Percentiles rank a stretch among this genome's conserved stretches.
Conservation (phyloP, 164 flowering plant species). For the Piper longum region DNA sequence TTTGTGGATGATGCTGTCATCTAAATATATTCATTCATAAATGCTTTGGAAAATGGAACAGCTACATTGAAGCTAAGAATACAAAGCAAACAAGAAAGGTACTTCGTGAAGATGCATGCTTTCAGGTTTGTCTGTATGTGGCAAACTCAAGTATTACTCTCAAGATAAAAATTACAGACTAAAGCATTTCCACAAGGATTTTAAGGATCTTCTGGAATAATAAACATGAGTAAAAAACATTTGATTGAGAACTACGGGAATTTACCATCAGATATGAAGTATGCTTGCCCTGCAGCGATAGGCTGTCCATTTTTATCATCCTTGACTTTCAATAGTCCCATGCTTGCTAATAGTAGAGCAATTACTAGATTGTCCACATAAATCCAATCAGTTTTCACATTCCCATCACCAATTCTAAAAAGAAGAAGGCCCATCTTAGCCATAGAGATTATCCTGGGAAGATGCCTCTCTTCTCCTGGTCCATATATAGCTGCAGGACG, state of each 20-base stretch:
- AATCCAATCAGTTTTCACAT: constrained; percentile 79
- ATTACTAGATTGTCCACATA: constrained; percentile 84
- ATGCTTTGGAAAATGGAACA: too few species aligned
- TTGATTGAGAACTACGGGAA: neutral
- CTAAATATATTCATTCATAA: too few species aligned
- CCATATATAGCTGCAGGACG: constrained; percentile 98
- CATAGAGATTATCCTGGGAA: constrained; percentile 64
- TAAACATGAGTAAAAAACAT: too few species aligned
- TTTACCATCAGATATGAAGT: constrained; percentile 88
- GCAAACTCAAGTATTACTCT: neutral
- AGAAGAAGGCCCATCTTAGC: constrained; percentile 60
- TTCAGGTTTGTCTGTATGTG: neutral
- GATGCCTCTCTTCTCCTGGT: constrained; percentile 93
- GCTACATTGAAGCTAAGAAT: neutral
- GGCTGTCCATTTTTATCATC: constrained; percentile 54
- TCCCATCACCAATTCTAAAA: constrained; percentile 51
- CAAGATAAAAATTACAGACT: neutral
- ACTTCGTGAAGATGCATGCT: neutral
- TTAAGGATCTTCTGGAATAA: neutral
- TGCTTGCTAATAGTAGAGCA: constrained; percentile 81
- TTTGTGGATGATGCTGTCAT: neutral
- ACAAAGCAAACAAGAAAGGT: neutral
- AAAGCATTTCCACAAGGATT: neutral
- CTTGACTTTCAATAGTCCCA: constrained; percentile 85
- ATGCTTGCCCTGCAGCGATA: constrained; percentile 94